Percentiles rank a stretch among this genome's conserved stretches.
phyloP scores from a whole-genome alignment of 176 grass and related monocot genomes.

The Aegilops bicornis region DNA sequence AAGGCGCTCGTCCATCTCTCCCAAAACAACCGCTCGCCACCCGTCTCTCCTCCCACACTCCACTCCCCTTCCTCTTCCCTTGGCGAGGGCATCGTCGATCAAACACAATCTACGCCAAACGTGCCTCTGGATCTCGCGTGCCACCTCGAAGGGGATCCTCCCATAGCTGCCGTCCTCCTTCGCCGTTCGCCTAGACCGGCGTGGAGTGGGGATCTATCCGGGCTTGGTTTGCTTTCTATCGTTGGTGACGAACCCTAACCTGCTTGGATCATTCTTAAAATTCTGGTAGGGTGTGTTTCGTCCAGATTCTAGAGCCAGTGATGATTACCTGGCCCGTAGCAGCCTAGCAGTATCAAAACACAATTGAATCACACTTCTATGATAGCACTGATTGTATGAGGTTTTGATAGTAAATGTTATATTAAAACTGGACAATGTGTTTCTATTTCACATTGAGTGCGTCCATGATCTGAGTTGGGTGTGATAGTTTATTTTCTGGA shows the following conservation, averaged over 20 bases:
- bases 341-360: neutral
- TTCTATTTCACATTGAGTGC: neutral
- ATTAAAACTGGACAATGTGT: neutral
- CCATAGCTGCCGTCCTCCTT: neutral
- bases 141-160: neutral
- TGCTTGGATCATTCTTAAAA: neutral
- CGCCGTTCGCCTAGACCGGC: neutral
- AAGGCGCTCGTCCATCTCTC: neutral
- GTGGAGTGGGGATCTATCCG: neutral
- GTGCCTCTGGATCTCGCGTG: neutral
- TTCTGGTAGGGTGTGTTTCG: neutral
- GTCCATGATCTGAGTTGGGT: neutral
- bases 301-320: neutral
- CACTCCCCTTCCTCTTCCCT: neutral
- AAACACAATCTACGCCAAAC: neutral
- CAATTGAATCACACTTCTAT: neutral
- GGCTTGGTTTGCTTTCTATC: neutral
- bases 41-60: neutral
- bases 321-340: neutral
- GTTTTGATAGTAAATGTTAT: neutral
- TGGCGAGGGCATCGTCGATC: neutral
- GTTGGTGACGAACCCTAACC: neutral
- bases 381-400: neutral
- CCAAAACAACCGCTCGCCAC: neutral
- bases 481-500: no score